Conservation (phyloP, 208 protist species). For the Leptomonas pyrrhocoris region DNA sequence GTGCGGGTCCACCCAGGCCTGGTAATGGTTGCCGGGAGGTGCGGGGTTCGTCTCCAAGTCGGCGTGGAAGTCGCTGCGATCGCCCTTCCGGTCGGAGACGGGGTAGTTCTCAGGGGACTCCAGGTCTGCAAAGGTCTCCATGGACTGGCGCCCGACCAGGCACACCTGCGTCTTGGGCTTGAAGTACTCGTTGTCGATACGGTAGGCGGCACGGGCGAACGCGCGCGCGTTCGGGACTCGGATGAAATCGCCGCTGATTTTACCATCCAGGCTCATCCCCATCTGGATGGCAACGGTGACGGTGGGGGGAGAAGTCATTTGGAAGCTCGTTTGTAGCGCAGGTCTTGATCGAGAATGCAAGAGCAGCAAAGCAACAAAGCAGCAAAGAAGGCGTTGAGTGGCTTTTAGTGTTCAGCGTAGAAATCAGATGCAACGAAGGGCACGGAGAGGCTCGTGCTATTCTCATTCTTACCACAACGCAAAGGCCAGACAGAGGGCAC, state of each 20-base stretch:
- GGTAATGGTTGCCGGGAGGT: constrained; percentile 15
- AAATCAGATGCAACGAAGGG: no score
- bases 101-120: constrained; percentile 15
- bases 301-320: not conserved
- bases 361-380: no score
- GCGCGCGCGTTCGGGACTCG: not conserved
- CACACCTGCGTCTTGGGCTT: constrained; percentile 13
- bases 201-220: constrained; percentile 11
- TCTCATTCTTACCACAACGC: no score
- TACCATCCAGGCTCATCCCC: constrained; percentile 14
- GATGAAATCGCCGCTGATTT: constrained; percentile 11
- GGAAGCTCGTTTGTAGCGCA: not conserved
- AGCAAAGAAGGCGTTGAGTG: no score
- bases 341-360: no score
- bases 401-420: no score
- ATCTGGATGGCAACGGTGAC: constrained; percentile 4
- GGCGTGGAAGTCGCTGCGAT: constrained; percentile 29
- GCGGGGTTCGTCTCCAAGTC: constrained; percentile 16
- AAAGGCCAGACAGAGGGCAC: no score
- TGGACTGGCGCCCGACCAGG: constrained; percentile 20
- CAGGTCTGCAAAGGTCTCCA: constrained; percentile 6
- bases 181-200: constrained; percentile 19
- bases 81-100: constrained; percentile 1
- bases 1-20: constrained; percentile 25
- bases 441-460: no score